These are phyloP conservation scores for Pachyrhizus erosus DNA, from an alignment of 306 rosid genomes.

Conservation along the genomic window DNA sequence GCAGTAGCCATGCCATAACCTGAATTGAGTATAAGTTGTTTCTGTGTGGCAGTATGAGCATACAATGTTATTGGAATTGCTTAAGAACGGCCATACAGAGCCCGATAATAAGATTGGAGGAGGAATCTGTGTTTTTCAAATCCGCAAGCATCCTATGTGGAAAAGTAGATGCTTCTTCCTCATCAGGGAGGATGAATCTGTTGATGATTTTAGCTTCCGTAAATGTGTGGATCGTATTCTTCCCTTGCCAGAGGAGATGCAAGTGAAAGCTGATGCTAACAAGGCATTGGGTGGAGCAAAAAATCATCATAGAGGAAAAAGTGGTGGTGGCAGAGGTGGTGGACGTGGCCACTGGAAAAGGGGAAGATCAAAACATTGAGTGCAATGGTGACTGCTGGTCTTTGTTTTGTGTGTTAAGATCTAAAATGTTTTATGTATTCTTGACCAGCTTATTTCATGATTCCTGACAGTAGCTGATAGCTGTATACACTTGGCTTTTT, in stretches of 20 bases:
- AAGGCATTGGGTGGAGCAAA: conserved; percentile 56
- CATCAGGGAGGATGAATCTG: conserved; percentile 65
- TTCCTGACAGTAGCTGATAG: background rate
- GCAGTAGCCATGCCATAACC: background rate
- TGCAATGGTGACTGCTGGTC: conserved; percentile 8
- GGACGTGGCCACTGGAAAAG: conserved; percentile 58
- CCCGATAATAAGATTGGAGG: conserved; percentile 64
- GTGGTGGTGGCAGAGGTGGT: conserved; percentile 55
- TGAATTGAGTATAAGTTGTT: conserved; percentile 5
- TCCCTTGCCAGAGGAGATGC: conserved; percentile 85
- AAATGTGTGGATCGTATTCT: conserved; percentile 83
- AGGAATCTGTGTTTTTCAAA: conserved; percentile 67
- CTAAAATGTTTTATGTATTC: conserved; percentile 6
- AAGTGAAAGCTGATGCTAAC: conserved; percentile 56
- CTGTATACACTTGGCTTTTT: background rate
- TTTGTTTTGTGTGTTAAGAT: conserved; percentile 21
- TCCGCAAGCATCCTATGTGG: conserved; percentile 75
- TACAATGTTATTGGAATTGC: conserved; percentile 67
- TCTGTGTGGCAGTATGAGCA: conserved; percentile 74
- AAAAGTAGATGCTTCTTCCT: conserved; percentile 87
- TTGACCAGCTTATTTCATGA: conserved; percentile 15
- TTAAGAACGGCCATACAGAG: conserved; percentile 75
- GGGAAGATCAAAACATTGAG: conserved; percentile 57
- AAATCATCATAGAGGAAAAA: conserved; percentile 50
- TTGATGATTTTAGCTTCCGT: conserved; percentile 89